A percentile compares a stretch with the other conserved stretches of the same genome.
These are phyloP conservation scores for Sanghuangporus baumii DNA, from an alignment of 1,284 basidiomycete species.

Conservation along the genomic window DNA sequence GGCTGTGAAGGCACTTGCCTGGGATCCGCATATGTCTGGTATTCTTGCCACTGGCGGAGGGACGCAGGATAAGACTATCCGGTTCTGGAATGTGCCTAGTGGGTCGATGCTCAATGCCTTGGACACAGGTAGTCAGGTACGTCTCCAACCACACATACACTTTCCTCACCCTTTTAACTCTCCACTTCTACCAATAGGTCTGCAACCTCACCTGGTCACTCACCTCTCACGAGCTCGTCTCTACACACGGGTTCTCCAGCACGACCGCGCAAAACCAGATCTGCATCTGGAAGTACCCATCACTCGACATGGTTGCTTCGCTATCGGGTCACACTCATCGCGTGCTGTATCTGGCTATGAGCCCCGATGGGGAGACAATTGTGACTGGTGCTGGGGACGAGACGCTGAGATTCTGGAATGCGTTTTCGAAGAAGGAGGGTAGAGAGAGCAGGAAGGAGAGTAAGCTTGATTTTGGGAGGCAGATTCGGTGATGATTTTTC, in stretches of 20 bases:
- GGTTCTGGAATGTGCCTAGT: conserved; percentile 94
- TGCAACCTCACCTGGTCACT: conserved; percentile 97
- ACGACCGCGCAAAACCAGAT: conserved; percentile 96
- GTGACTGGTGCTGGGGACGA: conserved; percentile 98
- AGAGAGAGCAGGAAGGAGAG: conserved; percentile 41
- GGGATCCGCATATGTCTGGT: conserved; percentile 93
- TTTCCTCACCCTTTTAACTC: neutral
- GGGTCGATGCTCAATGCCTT: conserved; percentile 82
- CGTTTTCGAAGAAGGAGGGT: conserved; percentile 69
- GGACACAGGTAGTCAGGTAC: conserved; percentile 90
- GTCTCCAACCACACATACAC: conserved; percentile 24
- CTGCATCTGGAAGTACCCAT: conserved; percentile 96
- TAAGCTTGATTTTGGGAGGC: conserved; percentile 54
- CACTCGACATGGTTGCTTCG: conserved; percentile 88
- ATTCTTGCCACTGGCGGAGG: conserved; percentile 96
- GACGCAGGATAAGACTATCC: conserved; percentile 94
- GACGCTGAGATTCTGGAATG: conserved; percentile 95
- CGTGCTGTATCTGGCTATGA: conserved; percentile 95
- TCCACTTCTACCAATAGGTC: conserved; percentile 49
- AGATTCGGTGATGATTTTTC: conserved; percentile 42
- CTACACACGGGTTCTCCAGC: conserved; percentile 95
- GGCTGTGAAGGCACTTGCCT: conserved; percentile 96
- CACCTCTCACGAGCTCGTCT: conserved; percentile 95
- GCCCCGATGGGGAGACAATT: conserved; percentile 94
- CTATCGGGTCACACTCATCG: conserved; percentile 92